Evolutionary conservation across 1,139 yeast genomes (phyloP), one percentile per base, ranked within the genome.

Genomic region (Yamadazyma conglobata): DNA sequence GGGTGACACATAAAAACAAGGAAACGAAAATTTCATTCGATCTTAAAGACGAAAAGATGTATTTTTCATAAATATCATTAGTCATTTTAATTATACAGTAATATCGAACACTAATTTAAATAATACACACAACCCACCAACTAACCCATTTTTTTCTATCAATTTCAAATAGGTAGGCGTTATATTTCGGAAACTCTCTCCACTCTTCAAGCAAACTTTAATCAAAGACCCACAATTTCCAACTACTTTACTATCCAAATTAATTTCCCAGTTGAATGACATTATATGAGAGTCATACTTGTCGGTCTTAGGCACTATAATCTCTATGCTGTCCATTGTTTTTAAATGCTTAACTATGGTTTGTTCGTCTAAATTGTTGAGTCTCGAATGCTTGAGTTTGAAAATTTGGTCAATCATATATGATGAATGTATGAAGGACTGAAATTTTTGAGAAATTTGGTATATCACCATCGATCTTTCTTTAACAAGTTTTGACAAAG

Each of bases 191-290:
- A 24, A 12, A 10, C 9, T 10, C 6, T 24, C 10, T 5, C 15
- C 19, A 5, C 12, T 24, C 17, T 30, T 44, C 13, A 40, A 28
- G 4, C 43, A 32, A 3, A 38, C 39, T 6, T 48, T 31, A 13
- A 63, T 29, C 4, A 39, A 33, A 0, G 64, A 49, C 17, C 47
- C 54, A 40, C 65, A 57, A 11, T 52, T 54, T 5, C 60, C 68
- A 1, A 47, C 39, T 1, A 52, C 36, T 3, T 38, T 28, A 31
- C 60, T 57, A 2, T 34, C 32, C 6, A 62, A 31, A 1, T 43
- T 33, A 3, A 66, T 45, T 10, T 50, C 50, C 70, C 70, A 66
- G 8, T 28, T 31, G 9, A 65, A 16, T 6, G 31, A 27, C 8
- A 26, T 19, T 6, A 33, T 10, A 16, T 20, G 24, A 5, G 6